These are phyloP conservation scores for Vitis cinerea DNA, from an alignment of 164 flowering plant species.

Conservation along the genomic window DNA sequence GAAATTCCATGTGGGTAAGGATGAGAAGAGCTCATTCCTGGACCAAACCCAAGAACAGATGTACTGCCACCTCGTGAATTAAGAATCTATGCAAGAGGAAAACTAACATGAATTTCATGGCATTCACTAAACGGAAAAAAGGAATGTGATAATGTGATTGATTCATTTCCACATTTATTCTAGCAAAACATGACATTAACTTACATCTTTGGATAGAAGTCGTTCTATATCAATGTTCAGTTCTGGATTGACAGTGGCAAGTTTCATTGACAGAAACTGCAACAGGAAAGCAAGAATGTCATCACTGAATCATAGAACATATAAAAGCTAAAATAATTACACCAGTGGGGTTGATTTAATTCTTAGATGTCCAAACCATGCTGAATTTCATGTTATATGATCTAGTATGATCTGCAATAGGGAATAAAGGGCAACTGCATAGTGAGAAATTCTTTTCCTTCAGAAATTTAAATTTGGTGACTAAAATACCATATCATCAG, in stretches of 20 bases:
- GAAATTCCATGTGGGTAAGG: slow-evolving; percentile 35
- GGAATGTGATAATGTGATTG: no score
- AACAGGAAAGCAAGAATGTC: slow-evolving; percentile 14
- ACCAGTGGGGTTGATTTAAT: background rate
- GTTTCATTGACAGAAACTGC: slow-evolving; percentile 94
- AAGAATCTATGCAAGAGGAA: slow-evolving; percentile 42
- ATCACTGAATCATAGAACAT: background rate
- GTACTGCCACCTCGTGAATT: slow-evolving; percentile 43
- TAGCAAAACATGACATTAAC: slow-evolving; percentile 6
- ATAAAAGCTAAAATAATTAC: background rate
- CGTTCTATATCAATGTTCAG: slow-evolving; percentile 67
- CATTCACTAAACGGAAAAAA: no score
- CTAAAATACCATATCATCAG: no score
- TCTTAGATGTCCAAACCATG: background rate
- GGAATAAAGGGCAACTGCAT: background rate
- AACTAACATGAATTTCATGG: background rate
- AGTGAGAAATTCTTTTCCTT: background rate
- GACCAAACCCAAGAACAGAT: slow-evolving; percentile 42
- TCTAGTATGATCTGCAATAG: background rate
- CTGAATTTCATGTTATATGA: background rate
- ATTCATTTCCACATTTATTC: no score
- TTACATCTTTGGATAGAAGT: slow-evolving; percentile 83
- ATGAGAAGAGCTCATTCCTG: slow-evolving; percentile 42
- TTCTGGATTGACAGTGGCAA: slow-evolving; percentile 90
- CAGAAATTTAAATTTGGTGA: no score